Conservation (phyloP, 257 asterid genomes). For the Salvia miltiorrhiza region DNA sequence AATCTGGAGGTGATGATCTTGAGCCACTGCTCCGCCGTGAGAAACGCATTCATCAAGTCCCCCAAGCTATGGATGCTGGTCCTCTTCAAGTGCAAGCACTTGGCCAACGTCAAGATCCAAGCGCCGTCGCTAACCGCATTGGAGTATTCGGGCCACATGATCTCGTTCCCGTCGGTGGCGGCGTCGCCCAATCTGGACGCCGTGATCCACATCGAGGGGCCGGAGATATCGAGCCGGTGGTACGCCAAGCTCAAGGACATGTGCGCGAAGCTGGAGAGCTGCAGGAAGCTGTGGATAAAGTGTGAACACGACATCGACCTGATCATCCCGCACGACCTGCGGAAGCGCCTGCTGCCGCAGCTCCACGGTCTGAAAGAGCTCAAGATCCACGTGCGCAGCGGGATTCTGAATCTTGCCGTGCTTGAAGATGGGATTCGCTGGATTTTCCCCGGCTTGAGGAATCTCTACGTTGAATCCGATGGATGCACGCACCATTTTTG, state of each 20-base stretch:
- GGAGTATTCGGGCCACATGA: slow-evolving; percentile 27
- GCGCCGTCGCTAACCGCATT: slow-evolving; percentile 28
- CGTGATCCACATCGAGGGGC: slow-evolving; percentile 17
- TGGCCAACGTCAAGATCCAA: slow-evolving; percentile 13
- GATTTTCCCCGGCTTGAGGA: slow-evolving; percentile 28
- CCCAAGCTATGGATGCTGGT: slow-evolving; percentile 29
- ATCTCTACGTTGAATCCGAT: slow-evolving; percentile 21
- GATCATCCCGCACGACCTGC: slow-evolving; percentile 23
- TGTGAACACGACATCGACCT: slow-evolving; percentile 20
- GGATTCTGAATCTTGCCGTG: slow-evolving; percentile 6
- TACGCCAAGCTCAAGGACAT: slow-evolving; percentile 21
- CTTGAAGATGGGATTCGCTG: slow-evolving; percentile 29
- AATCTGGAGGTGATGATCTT: slow-evolving; percentile 20
- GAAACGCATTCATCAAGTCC: slow-evolving; percentile 3
- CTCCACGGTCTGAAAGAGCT: slow-evolving; percentile 21
- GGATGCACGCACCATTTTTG: slow-evolving; percentile 27
- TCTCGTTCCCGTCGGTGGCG: slow-evolving; percentile 16
- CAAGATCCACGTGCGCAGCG: slow-evolving; percentile 24
- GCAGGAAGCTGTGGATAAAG: slow-evolving; percentile 21
- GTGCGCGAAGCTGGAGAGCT: slow-evolving; percentile 19
- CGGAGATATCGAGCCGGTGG: slow-evolving; percentile 14
- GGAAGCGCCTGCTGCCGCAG: slow-evolving; percentile 25
- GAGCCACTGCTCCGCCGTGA: slow-evolving; percentile 21
- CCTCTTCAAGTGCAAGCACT: slow-evolving; percentile 24
- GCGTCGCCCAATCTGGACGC: slow-evolving; percentile 19